Conservation (phyloP, 345 rosid genomes). For the Eucalyptus coolabah region DNA sequence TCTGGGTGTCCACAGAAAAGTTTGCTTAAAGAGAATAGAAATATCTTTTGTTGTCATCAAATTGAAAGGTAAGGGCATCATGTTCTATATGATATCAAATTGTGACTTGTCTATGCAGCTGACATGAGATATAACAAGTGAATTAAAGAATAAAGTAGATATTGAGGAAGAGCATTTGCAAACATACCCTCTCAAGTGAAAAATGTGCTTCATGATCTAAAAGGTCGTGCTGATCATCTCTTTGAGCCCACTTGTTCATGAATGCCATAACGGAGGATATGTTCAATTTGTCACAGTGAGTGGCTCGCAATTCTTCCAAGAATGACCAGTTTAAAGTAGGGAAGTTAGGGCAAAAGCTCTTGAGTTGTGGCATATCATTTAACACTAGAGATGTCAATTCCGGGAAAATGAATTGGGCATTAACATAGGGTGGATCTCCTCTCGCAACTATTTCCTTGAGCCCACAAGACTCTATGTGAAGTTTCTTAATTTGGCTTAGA, state of each 20-base stretch:
- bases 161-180: not conserved
- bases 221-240: not conserved
- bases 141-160: not conserved
- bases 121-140: accelerated
- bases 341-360: too few species aligned
- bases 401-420: too few species aligned
- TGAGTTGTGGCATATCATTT: too few species aligned
- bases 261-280: accelerated
- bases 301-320: not conserved
- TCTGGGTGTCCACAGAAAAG: not conserved
- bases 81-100: not conserved
- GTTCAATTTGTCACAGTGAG: not conserved
- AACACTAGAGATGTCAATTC: too few species aligned
- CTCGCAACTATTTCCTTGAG: not conserved
- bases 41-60: not conserved
- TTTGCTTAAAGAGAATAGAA: not conserved
- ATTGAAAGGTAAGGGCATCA: accelerated
- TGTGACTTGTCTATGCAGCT: not conserved
- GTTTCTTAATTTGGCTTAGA: not conserved
- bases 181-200: not conserved
- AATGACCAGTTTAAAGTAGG: not conserved
- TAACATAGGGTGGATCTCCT: not conserved
- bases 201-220: not conserved
- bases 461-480: not conserved
- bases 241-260: not conserved